These are phyloP conservation scores for Trametes elegans DNA, from an alignment of 768 basidiomycete species.

Conservation along the genomic window DNA sequence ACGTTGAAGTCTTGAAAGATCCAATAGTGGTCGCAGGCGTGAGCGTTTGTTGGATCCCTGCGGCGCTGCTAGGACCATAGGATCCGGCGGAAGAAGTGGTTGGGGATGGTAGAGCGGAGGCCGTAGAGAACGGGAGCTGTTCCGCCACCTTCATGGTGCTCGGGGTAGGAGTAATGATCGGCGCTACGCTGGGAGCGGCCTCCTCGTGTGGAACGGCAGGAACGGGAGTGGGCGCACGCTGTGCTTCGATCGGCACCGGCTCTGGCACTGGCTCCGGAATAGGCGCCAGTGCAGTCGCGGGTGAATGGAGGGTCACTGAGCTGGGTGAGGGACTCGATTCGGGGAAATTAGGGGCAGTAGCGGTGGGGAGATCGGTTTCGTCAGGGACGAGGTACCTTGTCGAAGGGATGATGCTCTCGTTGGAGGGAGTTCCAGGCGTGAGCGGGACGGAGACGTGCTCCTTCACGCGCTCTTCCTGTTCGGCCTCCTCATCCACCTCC, in stretches of 20 bases:
- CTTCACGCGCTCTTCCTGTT: slow-evolving; percentile 22
- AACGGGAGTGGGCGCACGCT: slow-evolving; percentile 2
- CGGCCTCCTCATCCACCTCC: slow-evolving; percentile 68
- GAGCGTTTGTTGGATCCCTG: slow-evolving; percentile 27
- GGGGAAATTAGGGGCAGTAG: slow-evolving; percentile 29
- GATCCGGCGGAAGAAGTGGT: slow-evolving; percentile 22
- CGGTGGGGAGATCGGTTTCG: slow-evolving; percentile 28
- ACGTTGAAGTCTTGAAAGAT: slow-evolving; percentile 15
- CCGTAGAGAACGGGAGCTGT: slow-evolving; percentile 16
- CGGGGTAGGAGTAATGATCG: slow-evolving; percentile 10
- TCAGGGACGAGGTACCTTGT: slow-evolving; percentile 33
- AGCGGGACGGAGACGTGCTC: neutral
- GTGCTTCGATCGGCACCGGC: neutral
- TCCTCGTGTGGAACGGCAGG: slow-evolving; percentile 10
- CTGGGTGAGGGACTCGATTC: slow-evolving; percentile 5
- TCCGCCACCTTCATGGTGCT: slow-evolving; percentile 20
- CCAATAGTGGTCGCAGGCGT: slow-evolving; percentile 25
- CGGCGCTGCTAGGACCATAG: slow-evolving; percentile 21
- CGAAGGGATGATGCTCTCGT: slow-evolving; percentile 28
- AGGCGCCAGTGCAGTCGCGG: slow-evolving; percentile 6
- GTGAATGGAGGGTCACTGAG: neutral
- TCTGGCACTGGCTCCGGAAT: slow-evolving; percentile 4
- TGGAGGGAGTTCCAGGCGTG: slow-evolving; percentile 4
- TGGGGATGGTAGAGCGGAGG: slow-evolving; percentile 21
- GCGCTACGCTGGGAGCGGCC: neutral